A percentile compares a stretch with the other conserved stretches of the same genome.
These are phyloP conservation scores for Asterochloris sp. DNA, from an alignment of 139 green algal species.

Conservation along the genomic window DNA sequence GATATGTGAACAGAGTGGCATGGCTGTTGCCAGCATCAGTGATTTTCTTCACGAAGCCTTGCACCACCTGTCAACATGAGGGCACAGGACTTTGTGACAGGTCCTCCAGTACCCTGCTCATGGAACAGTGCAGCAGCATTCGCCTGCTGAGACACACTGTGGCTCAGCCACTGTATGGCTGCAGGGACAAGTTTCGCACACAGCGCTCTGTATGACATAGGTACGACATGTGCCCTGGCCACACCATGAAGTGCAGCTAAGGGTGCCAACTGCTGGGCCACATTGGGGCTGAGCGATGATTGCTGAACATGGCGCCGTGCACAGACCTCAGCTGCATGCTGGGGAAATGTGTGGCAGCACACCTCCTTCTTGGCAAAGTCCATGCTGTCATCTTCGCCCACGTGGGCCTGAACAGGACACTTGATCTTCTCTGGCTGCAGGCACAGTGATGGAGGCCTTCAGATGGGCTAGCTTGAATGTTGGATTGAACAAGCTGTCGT, in stretches of 20 bases:
- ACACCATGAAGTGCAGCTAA: too few relatives aligned
- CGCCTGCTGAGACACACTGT: too few relatives aligned
- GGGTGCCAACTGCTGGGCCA: too few relatives aligned
- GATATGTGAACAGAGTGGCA: conserved; percentile 17
- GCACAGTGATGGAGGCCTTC: neutral
- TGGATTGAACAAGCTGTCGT: too few relatives aligned
- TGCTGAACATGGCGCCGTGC: too few relatives aligned
- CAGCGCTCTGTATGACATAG: too few relatives aligned
- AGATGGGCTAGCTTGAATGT: too few relatives aligned
- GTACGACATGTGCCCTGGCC: too few relatives aligned
- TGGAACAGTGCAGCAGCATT: too few relatives aligned
- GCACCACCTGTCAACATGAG: neutral
- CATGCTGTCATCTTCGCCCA: conserved; percentile 18
- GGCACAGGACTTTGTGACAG: neutral
- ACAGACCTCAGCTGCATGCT: too few relatives aligned
- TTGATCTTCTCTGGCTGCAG: conserved; percentile 28
- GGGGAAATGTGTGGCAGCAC: neutral
- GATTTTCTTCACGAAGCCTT: conserved; percentile 18
- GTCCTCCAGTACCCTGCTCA: neutral
- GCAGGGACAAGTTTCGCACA: too few relatives aligned
- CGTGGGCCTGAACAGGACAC: conserved; percentile 14
- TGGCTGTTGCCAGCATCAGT: neutral
- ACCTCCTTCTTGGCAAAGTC: neutral
- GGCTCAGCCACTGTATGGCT: neutral
- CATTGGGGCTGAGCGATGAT: too few relatives aligned